phyloP scores from a whole-genome alignment of 805 yeast species.

The Wickerhamomyces alni region DNA sequence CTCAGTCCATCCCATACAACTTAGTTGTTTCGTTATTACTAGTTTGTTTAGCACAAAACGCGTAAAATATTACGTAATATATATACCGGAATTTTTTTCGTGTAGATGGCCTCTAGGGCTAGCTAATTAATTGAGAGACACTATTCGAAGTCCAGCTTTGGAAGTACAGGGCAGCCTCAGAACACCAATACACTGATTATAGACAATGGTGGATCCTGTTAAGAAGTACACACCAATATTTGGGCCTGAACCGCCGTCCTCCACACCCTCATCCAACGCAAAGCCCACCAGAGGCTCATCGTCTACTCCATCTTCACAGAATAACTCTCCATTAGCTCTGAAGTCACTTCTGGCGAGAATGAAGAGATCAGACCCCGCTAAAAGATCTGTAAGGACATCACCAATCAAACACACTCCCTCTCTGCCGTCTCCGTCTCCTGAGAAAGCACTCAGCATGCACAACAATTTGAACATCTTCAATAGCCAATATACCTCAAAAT shows the following conservation, averaged over 20 bases:
- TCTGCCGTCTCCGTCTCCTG: slow-evolving; percentile 23
- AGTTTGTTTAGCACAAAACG: too few relatives aligned
- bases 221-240: not conserved
- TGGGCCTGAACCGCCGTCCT: not conserved
- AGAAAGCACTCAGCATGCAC: not conserved
- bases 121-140: too few relatives aligned
- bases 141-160: too few relatives aligned
- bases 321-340: not conserved
- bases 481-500: slow-evolving; percentile 5
- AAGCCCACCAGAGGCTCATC: not conserved
- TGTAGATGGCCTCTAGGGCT: too few relatives aligned
- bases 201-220: too few relatives aligned
- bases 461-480: not conserved
- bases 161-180: too few relatives aligned
- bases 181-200: too few relatives aligned
- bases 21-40: too few relatives aligned
- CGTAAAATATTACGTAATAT: too few relatives aligned
- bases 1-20: too few relatives aligned
- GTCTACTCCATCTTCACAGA: not conserved
- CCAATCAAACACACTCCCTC: slow-evolving; percentile 11
- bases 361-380: not conserved
- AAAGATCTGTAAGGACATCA: slow-evolving; percentile 6
- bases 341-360: not conserved
- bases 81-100: too few relatives aligned
- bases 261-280: not conserved